Percentiles rank a stretch among this genome's conserved stretches.
Conservation (phyloP, 768 basidiomycete species). For the Rickenella mellea region DNA sequence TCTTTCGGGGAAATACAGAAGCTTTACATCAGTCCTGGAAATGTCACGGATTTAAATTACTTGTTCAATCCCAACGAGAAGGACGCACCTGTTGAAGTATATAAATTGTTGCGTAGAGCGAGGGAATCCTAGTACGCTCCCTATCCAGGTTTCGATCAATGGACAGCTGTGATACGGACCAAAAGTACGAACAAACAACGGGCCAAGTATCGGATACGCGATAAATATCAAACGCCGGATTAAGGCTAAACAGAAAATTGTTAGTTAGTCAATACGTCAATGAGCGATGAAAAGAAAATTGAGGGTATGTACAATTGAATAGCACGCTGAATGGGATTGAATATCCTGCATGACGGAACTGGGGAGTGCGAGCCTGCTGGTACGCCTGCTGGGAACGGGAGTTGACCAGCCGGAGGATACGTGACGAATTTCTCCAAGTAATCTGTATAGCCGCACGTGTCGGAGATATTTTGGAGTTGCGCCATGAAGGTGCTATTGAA, state of each 20-base stretch:
- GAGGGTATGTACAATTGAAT: slow-evolving; percentile 30
- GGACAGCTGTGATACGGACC: neutral
- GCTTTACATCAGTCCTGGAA: slow-evolving; percentile 28
- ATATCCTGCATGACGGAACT: slow-evolving; percentile 34
- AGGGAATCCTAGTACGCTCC: slow-evolving; percentile 26
- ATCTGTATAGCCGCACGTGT: slow-evolving; percentile 23
- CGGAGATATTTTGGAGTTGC: slow-evolving; percentile 27
- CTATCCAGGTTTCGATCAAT: slow-evolving; percentile 14
- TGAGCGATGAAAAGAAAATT: neutral
- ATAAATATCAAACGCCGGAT: slow-evolving; percentile 49
- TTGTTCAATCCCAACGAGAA: neutral
- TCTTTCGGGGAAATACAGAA: neutral
- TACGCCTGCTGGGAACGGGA: slow-evolving; percentile 18
- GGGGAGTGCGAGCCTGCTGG: slow-evolving; percentile 3
- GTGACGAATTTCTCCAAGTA: slow-evolving; percentile 24
- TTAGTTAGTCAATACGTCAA: neutral
- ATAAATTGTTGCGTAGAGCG: slow-evolving; percentile 41
- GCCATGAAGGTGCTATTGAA: slow-evolving; percentile 48
- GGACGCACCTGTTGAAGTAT: slow-evolving; percentile 39
- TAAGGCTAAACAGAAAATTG: slow-evolving; percentile 28
- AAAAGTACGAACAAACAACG: slow-evolving; percentile 26
- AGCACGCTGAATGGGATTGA: slow-evolving; percentile 38
- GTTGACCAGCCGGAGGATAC: slow-evolving; percentile 23
- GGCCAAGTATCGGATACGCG: slow-evolving; percentile 47
- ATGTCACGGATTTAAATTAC: slow-evolving; percentile 3